phyloP scores from a whole-genome alignment of 768 basidiomycete species.

The Trametes cingulata region DNA sequence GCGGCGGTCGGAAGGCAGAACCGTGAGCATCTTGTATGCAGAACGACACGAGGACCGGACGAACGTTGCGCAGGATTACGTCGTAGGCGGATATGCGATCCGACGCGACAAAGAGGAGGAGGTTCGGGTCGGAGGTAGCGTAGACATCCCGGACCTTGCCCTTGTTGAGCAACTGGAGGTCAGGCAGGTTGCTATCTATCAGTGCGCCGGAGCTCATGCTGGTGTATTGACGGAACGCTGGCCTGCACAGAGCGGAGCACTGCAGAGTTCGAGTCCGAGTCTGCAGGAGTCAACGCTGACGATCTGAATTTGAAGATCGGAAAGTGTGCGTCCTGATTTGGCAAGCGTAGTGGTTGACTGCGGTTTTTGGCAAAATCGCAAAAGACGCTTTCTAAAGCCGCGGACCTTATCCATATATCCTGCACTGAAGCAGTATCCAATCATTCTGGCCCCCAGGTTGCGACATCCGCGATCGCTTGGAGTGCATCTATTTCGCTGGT shows the following conservation, averaged over 20 bases:
- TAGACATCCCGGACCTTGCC: constrained; percentile 99
- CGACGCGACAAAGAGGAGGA: constrained; percentile 89
- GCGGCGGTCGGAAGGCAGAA: neutral
- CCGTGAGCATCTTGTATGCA: neutral
- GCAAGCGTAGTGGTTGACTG: constrained; percentile 3
- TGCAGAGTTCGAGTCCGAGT: neutral
- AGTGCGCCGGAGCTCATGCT: constrained; percentile 30
- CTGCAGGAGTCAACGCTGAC: neutral
- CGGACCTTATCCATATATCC: no score
- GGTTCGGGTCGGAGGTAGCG: constrained; percentile 62
- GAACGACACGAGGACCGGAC: constrained; percentile 33
- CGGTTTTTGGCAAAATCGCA: no score
- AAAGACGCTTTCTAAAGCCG: no score
- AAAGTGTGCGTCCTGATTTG: constrained; percentile 1
- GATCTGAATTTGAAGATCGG: constrained; percentile 1
- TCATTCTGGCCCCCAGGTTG: no score
- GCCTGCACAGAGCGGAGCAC: neutral
- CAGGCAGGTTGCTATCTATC: constrained; percentile 57
- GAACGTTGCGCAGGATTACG: constrained; percentile 89
- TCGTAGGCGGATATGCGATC: constrained; percentile 98
- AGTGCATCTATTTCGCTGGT: no score
- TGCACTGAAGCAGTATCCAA: no score
- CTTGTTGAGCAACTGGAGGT: constrained; percentile 70
- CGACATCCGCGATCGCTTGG: no score
- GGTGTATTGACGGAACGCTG: neutral